These are phyloP conservation scores for Cenchrus fungigraminus DNA, from an alignment of 176 grass and related monocot species.

Conservation along the genomic window DNA sequence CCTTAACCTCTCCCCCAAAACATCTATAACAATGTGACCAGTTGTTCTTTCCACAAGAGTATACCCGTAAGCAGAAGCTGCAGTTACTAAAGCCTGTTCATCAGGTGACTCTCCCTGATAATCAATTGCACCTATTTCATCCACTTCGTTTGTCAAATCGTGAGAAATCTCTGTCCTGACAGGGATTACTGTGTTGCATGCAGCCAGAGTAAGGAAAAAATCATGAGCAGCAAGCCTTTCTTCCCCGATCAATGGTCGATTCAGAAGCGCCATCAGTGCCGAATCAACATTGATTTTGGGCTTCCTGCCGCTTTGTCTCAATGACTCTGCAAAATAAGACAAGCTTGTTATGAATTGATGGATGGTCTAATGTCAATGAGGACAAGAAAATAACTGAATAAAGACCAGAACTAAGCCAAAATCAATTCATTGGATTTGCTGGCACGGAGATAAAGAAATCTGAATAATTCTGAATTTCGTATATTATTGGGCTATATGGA, in stretches of 20 bases:
- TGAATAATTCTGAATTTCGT: background rate
- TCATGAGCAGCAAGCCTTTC: constrained; percentile 91
- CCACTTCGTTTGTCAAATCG: constrained; percentile 34
- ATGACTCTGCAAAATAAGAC: constrained; percentile 59
- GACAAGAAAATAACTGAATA: constrained; percentile 22
- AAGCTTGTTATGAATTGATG: constrained; percentile 36
- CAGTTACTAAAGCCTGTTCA: constrained; percentile 93
- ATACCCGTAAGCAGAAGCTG: constrained; percentile 87
- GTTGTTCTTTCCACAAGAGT: constrained; percentile 91
- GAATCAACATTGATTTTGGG: constrained; percentile 69
- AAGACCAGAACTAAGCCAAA: background rate
- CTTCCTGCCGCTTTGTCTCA: constrained; percentile 38
- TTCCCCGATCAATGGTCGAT: constrained; percentile 66
- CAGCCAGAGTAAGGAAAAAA: constrained; percentile 97
- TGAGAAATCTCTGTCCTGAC: constrained; percentile 57
- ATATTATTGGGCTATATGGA: too few species aligned
- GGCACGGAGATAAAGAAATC: background rate
- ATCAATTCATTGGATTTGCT: background rate
- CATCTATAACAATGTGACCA: constrained; percentile 91
- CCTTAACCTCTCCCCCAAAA: constrained; percentile 87
- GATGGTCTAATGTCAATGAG: constrained; percentile 1
- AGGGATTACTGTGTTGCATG: constrained; percentile 98
- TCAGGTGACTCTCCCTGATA: constrained; percentile 99
- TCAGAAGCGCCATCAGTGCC: constrained; percentile 66
- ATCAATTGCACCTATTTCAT: constrained; percentile 65